phyloP scores from a whole-genome alignment of 305 asterid species.

The Fraxinus nigra region DNA sequence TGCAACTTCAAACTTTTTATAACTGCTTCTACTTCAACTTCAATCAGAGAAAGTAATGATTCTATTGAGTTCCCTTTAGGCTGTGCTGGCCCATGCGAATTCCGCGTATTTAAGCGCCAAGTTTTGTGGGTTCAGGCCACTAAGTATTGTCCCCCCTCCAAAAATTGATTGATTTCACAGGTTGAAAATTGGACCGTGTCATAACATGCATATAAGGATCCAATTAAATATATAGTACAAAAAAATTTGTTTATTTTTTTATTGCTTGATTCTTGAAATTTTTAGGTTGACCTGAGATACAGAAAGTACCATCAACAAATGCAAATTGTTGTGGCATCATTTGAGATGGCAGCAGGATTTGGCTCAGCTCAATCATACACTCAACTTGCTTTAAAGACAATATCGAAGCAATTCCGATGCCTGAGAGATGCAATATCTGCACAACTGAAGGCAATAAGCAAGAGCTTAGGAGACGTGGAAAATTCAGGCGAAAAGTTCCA shows the following conservation, averaged over 20 bases:
- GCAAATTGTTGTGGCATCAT: conserved; percentile 55
- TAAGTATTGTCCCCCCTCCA: conserved; percentile 12
- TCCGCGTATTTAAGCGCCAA: conserved; percentile 22
- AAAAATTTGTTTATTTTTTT: background rate
- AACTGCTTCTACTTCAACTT: conserved; percentile 6
- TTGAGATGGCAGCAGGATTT: conserved; percentile 59
- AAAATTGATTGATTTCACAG: conserved; percentile 14
- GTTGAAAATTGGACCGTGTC: conserved; percentile 1
- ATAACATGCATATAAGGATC: background rate
- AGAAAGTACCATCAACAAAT: conserved; percentile 58
- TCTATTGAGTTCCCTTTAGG: background rate
- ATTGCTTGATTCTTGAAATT: background rate
- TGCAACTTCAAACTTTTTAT: background rate
- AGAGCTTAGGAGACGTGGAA: conserved; percentile 49
- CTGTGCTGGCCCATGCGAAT: conserved; percentile 22
- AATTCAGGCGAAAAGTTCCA: conserved; percentile 19
- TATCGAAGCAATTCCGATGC: conserved; percentile 63
- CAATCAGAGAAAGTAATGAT: background rate
- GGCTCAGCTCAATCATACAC: conserved; percentile 69
- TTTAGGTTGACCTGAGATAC: conserved; percentile 68
- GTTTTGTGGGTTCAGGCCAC: conserved; percentile 30
- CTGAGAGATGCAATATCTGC: conserved; percentile 46
- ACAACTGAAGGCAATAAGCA: conserved; percentile 45
- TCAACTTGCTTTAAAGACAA: conserved; percentile 53
- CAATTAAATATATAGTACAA: background rate